Evolutionary conservation across 1,139 yeast species (phyloP).

Genomic region (Suhomyces maxii): DNA sequence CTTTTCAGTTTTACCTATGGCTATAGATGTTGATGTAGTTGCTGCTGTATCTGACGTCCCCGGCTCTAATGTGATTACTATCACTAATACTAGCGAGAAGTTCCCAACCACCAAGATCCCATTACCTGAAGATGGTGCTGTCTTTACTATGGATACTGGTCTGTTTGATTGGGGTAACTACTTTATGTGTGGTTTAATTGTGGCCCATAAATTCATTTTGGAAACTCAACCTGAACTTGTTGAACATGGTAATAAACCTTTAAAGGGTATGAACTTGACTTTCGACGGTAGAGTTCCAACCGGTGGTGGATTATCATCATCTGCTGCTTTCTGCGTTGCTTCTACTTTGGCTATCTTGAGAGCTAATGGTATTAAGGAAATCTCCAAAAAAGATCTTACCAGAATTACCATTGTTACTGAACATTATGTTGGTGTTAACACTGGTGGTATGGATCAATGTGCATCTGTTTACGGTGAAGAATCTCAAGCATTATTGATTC

Average conservation of each 20-base stretch:
- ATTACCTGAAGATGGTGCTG: conserved; percentile 42
- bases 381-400: conserved; percentile 56
- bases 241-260: conserved; percentile 18
- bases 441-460: conserved; percentile 80
- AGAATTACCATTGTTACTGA: conserved; percentile 67
- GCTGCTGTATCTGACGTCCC: conserved; percentile 48
- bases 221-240: conserved; percentile 29
- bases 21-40: conserved; percentile 64
- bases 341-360: conserved; percentile 59
- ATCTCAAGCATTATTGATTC: conserved; percentile 59
- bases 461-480: conserved; percentile 70
- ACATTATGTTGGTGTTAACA: conserved; percentile 71
- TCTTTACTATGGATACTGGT: conserved; percentile 48
- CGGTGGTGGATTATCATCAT: conserved; percentile 71
- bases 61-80: conserved; percentile 30
- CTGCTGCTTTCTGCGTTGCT: conserved; percentile 73
- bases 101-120: conserved; percentile 33
- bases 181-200: conserved; percentile 65
- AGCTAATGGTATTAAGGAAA: conserved; percentile 48
- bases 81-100: conserved; percentile 44
- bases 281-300: conserved; percentile 71
- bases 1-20: conserved; percentile 75
- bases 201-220: conserved; percentile 54
- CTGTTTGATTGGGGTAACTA: conserved; percentile 64
- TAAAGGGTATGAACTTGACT: conserved; percentile 52